Base-by-base conservation (phyloP, 495 filamentous ascomycete genomes). In the Aspergillus steynii region DNA sequence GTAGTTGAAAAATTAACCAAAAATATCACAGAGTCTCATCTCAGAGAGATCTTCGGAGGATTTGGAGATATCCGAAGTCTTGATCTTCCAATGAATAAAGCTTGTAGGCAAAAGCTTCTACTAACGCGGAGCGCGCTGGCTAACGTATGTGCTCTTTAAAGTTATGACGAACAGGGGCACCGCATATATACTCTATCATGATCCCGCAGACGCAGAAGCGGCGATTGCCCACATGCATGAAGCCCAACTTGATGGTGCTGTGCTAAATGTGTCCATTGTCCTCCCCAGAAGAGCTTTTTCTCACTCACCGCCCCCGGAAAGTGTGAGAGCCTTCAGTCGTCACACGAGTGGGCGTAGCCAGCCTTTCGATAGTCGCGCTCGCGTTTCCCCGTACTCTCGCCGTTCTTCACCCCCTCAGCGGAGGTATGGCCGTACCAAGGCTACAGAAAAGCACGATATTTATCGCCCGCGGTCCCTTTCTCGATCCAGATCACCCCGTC, bases 151-250 rank as follows among this genome's bases (percentile, higher is more conserved):
- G 4, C 50, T 52, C 49, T 48, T 59, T 53, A 46, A 73, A 97
- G 93, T 90, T 78, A 87, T 88, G 67, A 93, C 87, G 52, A 98
- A 97, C 65, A 89, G 93, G 53, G 93, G 96, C 55, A 95, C 94
- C 9, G 96, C 95, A 48, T 99, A 97, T 72, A 93, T 99, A 55
- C 77, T 96, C 31, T 99, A 91, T 74, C 75, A 85, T 50, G 80
- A 87, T 54, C 85, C 92, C 45, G 80, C 86, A 50, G 89, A 92
- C 64, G 96, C 95, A 42, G 92, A 96, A 68, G 80, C 86, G 20
- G 95, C 95, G 28, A 96, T 99, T 65, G 86, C 93, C 50, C 90
- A 96, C 69, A 98, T 99, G 96, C 96, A 99, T 72, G 95, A 99
- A 80, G 92, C 92, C 14, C 91, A 97, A 64, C 78, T 99, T 49